Percentiles rank a stretch among this genome's conserved stretches.
Evolutionary conservation across 495 filamentous ascomycete genomes (phyloP).

Genomic region (Neurospora discreta): DNA sequence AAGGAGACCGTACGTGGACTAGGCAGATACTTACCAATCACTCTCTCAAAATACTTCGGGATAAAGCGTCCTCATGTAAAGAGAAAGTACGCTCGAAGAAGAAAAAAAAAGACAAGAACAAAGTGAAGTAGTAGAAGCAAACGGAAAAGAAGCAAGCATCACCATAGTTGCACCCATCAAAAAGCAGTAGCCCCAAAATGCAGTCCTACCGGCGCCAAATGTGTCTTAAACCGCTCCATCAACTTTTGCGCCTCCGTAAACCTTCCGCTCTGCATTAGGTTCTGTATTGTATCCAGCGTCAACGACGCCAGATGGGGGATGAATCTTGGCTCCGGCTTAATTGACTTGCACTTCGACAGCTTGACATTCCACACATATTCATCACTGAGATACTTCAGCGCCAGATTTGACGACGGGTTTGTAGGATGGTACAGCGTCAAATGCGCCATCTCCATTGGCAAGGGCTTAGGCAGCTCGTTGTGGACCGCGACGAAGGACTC

Average conservation of each 20-base stretch:
- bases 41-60: not conserved
- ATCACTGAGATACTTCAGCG: conserved; percentile 19
- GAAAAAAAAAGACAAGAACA: not conserved
- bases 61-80: not conserved
- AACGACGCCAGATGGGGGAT: conserved; percentile 5
- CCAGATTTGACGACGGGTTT: conserved; percentile 22
- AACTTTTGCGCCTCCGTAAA: conserved; percentile 8
- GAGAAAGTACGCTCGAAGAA: not conserved
- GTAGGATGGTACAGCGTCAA: conserved; percentile 32
- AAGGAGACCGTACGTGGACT: not conserved
- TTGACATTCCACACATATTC: not conserved
- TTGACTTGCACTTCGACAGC: not conserved
- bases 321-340: not conserved
- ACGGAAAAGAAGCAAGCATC: not conserved
- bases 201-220: not conserved
- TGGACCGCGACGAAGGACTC: conserved; percentile 28
- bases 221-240: conserved; percentile 3
- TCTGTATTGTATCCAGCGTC: conserved; percentile 16
- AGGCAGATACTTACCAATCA: not conserved
- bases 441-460: conserved; percentile 23
- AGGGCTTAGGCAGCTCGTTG: not conserved
- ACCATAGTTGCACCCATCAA: not conserved
- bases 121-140: not conserved
- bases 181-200: not conserved
- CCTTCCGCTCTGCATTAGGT: conserved; percentile 11